Percentiles rank a stretch among this genome's conserved stretches.
Evolutionary conservation across 495 filamentous ascomycete genomes (phyloP).

Genomic region (Friedmanniomyces simplex): DNA sequence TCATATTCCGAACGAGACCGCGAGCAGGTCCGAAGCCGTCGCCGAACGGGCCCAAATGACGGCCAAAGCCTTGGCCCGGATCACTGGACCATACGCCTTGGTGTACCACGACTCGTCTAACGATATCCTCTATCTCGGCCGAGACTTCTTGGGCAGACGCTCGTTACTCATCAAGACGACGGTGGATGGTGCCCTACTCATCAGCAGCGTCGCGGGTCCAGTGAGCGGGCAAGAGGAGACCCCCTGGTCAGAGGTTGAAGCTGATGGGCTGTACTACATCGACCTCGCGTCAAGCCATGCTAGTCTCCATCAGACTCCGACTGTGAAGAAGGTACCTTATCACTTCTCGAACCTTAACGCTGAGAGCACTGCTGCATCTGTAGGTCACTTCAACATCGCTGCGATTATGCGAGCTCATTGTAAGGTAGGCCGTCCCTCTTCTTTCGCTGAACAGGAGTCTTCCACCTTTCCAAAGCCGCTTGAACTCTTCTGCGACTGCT

Average conservation of each 20-base stretch:
- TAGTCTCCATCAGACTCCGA: not conserved
- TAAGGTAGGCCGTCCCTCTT: constrained; percentile 19
- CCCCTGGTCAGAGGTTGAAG: constrained; percentile 70
- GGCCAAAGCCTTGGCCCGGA: constrained; percentile 24
- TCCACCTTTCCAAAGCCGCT: constrained; percentile 20
- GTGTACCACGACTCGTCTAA: constrained; percentile 64
- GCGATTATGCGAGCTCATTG: constrained; percentile 13
- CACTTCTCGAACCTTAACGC: not conserved
- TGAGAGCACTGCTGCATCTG: not conserved
- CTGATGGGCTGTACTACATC: constrained; percentile 63
- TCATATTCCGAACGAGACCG: not conserved
- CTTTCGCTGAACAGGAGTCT: constrained; percentile 21
- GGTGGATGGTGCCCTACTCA: constrained; percentile 41
- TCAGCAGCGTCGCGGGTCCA: constrained; percentile 67
- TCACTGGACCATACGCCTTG: constrained; percentile 86
- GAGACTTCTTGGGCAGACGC: constrained; percentile 77
- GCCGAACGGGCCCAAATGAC: not conserved
- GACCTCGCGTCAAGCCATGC: constrained; percentile 24
- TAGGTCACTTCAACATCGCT: not conserved
- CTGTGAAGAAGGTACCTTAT: not conserved
- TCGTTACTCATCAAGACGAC: constrained; percentile 55
- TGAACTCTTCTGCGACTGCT: constrained; percentile 41
- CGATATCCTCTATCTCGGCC: constrained; percentile 59
- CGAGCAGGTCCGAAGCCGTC: not conserved
- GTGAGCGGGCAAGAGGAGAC: constrained; percentile 24